These are phyloP conservation scores for Epichloe bromicola DNA, from an alignment of 2,329 filamentous ascomycete genomes.

Conservation along the genomic window DNA sequence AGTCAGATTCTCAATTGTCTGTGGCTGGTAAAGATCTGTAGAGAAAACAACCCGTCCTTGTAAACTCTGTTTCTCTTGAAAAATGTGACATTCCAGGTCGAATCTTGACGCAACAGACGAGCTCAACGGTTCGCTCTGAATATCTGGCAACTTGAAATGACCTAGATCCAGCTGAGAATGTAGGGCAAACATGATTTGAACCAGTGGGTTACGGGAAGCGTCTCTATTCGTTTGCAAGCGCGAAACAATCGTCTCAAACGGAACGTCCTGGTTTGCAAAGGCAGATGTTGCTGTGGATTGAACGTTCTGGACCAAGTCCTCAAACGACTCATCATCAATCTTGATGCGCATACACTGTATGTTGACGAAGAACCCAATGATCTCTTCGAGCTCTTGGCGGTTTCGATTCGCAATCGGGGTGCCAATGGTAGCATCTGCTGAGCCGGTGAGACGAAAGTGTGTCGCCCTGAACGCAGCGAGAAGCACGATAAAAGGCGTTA, in stretches of 20 bases:
- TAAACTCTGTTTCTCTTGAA: not conserved
- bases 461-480: not conserved
- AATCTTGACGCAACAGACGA: constrained; percentile 8
- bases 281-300: not conserved
- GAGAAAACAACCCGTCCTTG: not conserved
- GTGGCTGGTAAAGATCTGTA: not conserved
- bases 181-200: constrained; percentile 10
- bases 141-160: constrained; percentile 8
- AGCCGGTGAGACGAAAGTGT: not conserved
- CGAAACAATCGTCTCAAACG: constrained; percentile 9
- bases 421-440: constrained; percentile 5
- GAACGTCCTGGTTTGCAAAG: constrained; percentile 11
- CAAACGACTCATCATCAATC: not conserved
- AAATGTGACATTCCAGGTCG: constrained; percentile 9
- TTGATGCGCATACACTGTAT: constrained; percentile 14
- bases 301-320: not conserved
- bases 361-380: constrained; percentile 16
- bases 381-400: constrained; percentile 10
- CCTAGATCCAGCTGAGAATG: constrained; percentile 13
- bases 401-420: constrained; percentile 12
- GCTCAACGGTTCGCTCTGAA: constrained; percentile 5
- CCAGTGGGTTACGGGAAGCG: constrained; percentile 9
- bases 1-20: not conserved
- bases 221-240: constrained; percentile 7
- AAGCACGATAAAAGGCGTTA: not conserved